Base-by-base conservation (phyloP, 169 alveolate species). In the Eimeria sp. region DNA sequence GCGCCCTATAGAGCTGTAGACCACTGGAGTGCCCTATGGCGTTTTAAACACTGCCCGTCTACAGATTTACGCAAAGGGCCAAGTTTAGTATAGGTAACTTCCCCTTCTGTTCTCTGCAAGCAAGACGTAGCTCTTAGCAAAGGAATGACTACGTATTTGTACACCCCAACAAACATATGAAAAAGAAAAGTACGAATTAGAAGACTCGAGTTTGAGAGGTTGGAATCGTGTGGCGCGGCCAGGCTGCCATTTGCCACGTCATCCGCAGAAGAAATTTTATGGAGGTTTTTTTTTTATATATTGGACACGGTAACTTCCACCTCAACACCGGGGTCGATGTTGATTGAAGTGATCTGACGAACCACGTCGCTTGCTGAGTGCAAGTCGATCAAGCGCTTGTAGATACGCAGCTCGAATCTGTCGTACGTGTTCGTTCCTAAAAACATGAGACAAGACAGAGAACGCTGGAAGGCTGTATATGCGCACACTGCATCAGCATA, bases 261-360 rank as follows among this genome's bases (percentile, higher is more conserved):
- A 11, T 52, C 87, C 66, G 20, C 62, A 77, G 87, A 77, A 33
- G 33, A 6, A 20, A 30, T 6, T 37, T 8, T 16, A 4, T 25
- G 56, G 20, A 37, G 54, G 6, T 37, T 8, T 16, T 16, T 43
- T 37, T 20, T 78, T 95, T 96, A 98, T 76, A 96, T 77, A 95
- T 98, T 98, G 95, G 98, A 97, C 90, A 99, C 99, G 97, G 99
- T 99, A 91, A 99, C 99, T 97, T 99, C 99, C 68, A 99, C 99
- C 96, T 99, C 99, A 37, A 99, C 99, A 66, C 99, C 99, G 68
- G 99, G 99, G 97, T 99, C 99, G 95, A 99, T 98, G 97, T 98
- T 98, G 97, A 99, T 98, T 87, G 99, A 98, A 80, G 99, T 99
- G 97, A 99, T 99, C 97, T 99, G 99, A 97, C 98, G 98, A 96